Evolutionary conservation across 2,329 filamentous ascomycete species (phyloP).

Genomic region (Gremmenia infestans): DNA sequence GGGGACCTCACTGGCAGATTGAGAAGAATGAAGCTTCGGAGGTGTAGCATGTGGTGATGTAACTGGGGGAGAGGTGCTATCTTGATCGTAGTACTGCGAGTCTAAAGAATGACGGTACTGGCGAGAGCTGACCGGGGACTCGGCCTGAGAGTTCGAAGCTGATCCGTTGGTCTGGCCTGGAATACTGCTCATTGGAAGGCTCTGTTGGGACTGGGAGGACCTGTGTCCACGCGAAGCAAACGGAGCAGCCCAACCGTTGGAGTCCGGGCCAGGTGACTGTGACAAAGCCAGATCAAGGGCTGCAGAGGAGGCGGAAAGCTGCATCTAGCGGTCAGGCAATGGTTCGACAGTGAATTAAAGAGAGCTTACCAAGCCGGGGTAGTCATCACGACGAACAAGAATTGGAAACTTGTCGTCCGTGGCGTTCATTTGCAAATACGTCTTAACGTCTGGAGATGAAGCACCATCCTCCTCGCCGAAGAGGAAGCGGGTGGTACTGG

Average conservation of each 20-base stretch:
- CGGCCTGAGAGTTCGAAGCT: constrained; percentile 33
- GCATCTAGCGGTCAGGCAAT: constrained; percentile 39
- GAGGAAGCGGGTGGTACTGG: constrained; percentile 79
- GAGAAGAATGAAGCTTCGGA: constrained; percentile 78
- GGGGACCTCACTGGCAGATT: constrained; percentile 83
- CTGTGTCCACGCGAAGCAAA: constrained; percentile 29
- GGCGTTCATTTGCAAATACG: constrained; percentile 65
- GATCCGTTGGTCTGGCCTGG: constrained; percentile 31
- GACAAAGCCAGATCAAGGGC: constrained; percentile 74
- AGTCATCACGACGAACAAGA: constrained; percentile 59
- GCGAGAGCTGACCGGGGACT: constrained; percentile 43
- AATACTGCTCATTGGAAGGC: constrained; percentile 29
- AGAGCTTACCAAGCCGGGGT: constrained; percentile 28
- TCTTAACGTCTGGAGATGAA: constrained; percentile 52
- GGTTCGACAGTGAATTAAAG: constrained; percentile 2
- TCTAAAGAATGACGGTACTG: constrained; percentile 56
- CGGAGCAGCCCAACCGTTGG: constrained; percentile 26
- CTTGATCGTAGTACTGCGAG: constrained; percentile 40
- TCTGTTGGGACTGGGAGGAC: constrained; percentile 42
- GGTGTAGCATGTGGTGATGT: constrained; percentile 54
- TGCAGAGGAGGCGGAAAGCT: constrained; percentile 77
- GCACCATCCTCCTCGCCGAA: constrained; percentile 69
- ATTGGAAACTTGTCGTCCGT: constrained; percentile 86
- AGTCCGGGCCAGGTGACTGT: constrained; percentile 55
- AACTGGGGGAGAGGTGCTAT: constrained; percentile 21